phyloP scores from a whole-genome alignment of 1,284 basidiomycete species.

The Moesziomyces globuligerus region DNA sequence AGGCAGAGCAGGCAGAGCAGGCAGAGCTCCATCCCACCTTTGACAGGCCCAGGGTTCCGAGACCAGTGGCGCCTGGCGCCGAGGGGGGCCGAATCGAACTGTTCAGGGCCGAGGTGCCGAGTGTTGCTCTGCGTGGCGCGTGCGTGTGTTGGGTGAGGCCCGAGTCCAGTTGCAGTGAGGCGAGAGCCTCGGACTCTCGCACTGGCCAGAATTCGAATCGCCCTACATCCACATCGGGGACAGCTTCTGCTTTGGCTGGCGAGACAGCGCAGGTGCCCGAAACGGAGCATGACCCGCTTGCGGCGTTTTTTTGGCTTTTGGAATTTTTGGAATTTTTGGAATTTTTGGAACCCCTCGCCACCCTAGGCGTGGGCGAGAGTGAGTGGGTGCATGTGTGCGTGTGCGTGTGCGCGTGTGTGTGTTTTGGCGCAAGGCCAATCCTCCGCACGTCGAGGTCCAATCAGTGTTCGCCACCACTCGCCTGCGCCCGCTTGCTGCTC shows the following conservation, averaged over 20 bases:
- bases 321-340: conserved; percentile 9
- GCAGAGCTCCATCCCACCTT: no score
- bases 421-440: background rate
- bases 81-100: conserved; percentile 1
- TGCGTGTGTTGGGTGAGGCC: no score
- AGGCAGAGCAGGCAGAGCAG: background rate
- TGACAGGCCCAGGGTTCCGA: no score
- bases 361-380: background rate
- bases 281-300: conserved; percentile 5
- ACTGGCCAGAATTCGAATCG: conserved; percentile 16
- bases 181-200: background rate
- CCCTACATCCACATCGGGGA: conserved; percentile 6
- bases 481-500: background rate
- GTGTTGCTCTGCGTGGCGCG: background rate
- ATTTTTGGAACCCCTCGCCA: background rate
- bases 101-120: background rate
- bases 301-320: conserved; percentile 1
- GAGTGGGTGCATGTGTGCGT: background rate
- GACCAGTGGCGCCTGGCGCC: no score
- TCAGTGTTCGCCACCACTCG: background rate
- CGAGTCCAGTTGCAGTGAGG: no score
- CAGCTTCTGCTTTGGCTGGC: no score
- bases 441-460: background rate
- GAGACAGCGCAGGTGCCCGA: conserved; percentile 12
- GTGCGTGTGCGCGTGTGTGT: no score